Evolutionary conservation across 805 yeast species (phyloP).

Genomic region (Wickerhamomyces bovis): DNA sequence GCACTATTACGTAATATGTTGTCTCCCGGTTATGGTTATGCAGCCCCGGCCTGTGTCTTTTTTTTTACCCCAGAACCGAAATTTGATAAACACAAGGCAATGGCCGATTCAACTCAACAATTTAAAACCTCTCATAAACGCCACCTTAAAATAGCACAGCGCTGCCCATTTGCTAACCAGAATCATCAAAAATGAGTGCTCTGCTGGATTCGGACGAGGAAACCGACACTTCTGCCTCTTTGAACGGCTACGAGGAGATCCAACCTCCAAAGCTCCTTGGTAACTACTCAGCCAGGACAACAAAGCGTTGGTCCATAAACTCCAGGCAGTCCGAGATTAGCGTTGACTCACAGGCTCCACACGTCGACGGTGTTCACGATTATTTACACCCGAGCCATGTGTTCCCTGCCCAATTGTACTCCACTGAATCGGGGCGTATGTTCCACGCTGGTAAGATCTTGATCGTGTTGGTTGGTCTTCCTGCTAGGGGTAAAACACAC

Average conservation of each 20-base stretch:
- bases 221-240: constrained; percentile 12
- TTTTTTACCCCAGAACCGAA: constrained; percentile 2
- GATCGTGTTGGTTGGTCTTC: constrained; percentile 84
- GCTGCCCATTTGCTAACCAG: neutral
- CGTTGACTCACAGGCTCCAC: constrained; percentile 13
- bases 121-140: neutral
- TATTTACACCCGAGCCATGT: constrained; percentile 55
- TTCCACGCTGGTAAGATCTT: constrained; percentile 95
- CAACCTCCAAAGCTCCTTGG: constrained; percentile 42
- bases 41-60: neutral
- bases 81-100: neutral
- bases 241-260: constrained; percentile 26
- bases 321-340: constrained; percentile 9
- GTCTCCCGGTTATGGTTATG: neutral
- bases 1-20: too few relatives aligned
- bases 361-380: constrained; percentile 61
- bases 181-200: constrained; percentile 23
- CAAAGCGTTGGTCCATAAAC: constrained; percentile 40
- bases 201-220: constrained; percentile 28
- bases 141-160: neutral
- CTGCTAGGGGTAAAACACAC: constrained; percentile 95
- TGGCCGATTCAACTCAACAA: neutral
- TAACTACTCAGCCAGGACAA: constrained; percentile 50
- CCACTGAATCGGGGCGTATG: constrained; percentile 86
- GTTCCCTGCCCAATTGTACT: constrained; percentile 88